Evolutionary conservation across 257 asterid genomes (phyloP), one percentile per base, ranked within the genome.

Genomic region (Ajuga chamaepitys): DNA sequence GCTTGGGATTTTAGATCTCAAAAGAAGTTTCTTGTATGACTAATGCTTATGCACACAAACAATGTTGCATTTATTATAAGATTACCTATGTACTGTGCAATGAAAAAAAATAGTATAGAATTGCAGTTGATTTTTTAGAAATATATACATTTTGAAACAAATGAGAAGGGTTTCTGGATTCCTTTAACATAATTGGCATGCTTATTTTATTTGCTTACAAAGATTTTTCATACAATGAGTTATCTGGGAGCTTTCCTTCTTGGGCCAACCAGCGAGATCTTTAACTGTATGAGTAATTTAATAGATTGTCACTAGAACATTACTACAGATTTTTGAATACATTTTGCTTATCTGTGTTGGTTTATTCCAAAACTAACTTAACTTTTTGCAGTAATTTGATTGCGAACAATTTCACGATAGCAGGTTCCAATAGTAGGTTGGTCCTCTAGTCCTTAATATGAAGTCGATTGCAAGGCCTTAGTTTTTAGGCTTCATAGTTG

Each of bases 201-300:
- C 18, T 2, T n/a, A 22, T 56, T 48, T 34, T 66, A 20, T 41
- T n/a, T 66, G n/a, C 32, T 34, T 75, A 77, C 77, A 91, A 95
- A 68, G 96, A 91, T 70, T 64, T 88, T 40, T 86, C 95, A 9
- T 88, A 85, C 85, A 88, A 88, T 55, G 84, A 70, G 46, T 64
- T 91, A 62, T 81, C 94, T 58, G 96, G 98, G 66, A 80, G 75
- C 74, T 67, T 86, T 59, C 96, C 98, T 68, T 72, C 96, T 64
- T 91, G 98, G 96, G 56, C 65, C 67, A 53, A 45, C 64, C 74
- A 70, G 35, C 67, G 3, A 64, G 68, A 71, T 67, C 61, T 86
- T 41, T 85, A 84, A 70, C 75, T 86, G 96, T 91, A 79, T 44
- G 76, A 59, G 42, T 22, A 11, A 25, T 28, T 46, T 57, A 40